Evolutionary conservation across 306 rosid species (phyloP).

Genomic region (Citrullus colocynthis): DNA sequence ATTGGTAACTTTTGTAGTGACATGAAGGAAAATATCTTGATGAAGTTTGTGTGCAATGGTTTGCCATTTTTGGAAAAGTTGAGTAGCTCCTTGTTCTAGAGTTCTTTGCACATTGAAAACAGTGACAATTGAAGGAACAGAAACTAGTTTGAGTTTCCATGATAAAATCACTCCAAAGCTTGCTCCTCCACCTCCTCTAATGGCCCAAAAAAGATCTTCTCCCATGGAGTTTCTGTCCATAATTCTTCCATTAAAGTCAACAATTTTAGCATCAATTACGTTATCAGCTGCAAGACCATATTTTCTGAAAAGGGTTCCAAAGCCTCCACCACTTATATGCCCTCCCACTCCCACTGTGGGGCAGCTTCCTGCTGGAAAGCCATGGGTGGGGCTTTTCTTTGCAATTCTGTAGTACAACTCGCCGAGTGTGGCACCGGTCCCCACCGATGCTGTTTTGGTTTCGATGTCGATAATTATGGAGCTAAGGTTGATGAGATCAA

Average conservation of each 20-base stretch:
- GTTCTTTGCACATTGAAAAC: conserved; percentile 30
- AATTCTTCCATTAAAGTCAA: conserved; percentile 35
- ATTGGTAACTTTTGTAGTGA: conserved; percentile 18
- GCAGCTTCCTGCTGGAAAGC: conserved; percentile 26
- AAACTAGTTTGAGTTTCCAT: conserved; percentile 55
- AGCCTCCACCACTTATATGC: conserved; percentile 16
- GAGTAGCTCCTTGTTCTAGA: conserved; percentile 34
- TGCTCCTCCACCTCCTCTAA: conserved; percentile 60
- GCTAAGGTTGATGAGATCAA: conserved; percentile 20
- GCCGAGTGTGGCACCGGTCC: conserved; percentile 19
- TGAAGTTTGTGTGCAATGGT: conserved; percentile 32
- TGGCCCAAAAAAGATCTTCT: conserved; percentile 64
- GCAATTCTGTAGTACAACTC: conserved; percentile 18
- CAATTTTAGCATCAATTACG: conserved; percentile 39
- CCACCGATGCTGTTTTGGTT: conserved; percentile 3
- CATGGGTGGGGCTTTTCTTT: conserved; percentile 12
- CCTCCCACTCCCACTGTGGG: conserved; percentile 21
- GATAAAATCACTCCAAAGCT: conserved; percentile 52
- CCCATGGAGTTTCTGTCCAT: conserved; percentile 54
- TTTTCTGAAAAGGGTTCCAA: conserved; percentile 29
- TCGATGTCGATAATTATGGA: conserved; percentile 9
- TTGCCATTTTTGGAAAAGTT: conserved; percentile 49
- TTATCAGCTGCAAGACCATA: conserved; percentile 59
- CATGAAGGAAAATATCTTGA: conserved; percentile 28
- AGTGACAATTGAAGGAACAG: conserved; percentile 40